phyloP scores from a whole-genome alignment of 2,329 filamentous ascomycete genomes.

The Ophiosphaerella korrae region DNA sequence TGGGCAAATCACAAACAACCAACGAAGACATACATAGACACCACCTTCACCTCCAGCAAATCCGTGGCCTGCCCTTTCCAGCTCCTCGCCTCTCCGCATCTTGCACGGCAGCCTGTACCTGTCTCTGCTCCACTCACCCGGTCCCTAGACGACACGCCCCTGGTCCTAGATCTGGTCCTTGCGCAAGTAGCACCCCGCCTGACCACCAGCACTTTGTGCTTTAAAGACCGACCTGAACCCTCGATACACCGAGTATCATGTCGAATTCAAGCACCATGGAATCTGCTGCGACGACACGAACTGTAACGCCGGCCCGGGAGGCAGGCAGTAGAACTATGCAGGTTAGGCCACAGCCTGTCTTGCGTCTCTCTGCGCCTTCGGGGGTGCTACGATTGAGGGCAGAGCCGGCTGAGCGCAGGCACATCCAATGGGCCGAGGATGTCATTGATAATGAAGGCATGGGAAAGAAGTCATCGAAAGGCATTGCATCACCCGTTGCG shows the following conservation, averaged over 20 bases:
- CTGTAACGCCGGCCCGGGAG: conserved; percentile 22
- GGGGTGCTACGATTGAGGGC: conserved; percentile 50
- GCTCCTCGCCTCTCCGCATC: conserved; percentile 10
- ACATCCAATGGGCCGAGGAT: conserved; percentile 89
- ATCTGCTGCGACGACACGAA: conserved; percentile 22
- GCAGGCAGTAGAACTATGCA: conserved; percentile 33
- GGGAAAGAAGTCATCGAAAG: conserved; percentile 93
- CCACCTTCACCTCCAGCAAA: conserved; percentile 21
- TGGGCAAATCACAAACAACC: conserved; percentile 40
- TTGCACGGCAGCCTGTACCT: conserved; percentile 11
- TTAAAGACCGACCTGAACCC: conserved; percentile 62
- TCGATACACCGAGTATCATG: conserved; percentile 69
- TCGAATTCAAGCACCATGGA: conserved; percentile 31
- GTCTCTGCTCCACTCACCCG: conserved; percentile 1
- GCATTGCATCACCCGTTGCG: conserved; percentile 51
- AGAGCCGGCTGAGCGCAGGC: conserved; percentile 55
- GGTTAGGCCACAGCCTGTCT: conserved; percentile 35
- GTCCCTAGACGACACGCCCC: neutral
- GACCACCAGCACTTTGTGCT: conserved; percentile 6
- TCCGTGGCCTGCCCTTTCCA: conserved; percentile 22
- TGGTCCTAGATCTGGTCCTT: conserved; percentile 22
- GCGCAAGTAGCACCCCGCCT: conserved; percentile 18
- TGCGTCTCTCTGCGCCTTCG: conserved; percentile 42
- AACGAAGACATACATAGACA: conserved; percentile 45
- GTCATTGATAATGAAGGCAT: conserved; percentile 95